Evolutionary conservation across 371 early-diverging fungal species (phyloP), one percentile per base, ranked within the genome.

Genomic region (Rhizopus delemar): DNA sequence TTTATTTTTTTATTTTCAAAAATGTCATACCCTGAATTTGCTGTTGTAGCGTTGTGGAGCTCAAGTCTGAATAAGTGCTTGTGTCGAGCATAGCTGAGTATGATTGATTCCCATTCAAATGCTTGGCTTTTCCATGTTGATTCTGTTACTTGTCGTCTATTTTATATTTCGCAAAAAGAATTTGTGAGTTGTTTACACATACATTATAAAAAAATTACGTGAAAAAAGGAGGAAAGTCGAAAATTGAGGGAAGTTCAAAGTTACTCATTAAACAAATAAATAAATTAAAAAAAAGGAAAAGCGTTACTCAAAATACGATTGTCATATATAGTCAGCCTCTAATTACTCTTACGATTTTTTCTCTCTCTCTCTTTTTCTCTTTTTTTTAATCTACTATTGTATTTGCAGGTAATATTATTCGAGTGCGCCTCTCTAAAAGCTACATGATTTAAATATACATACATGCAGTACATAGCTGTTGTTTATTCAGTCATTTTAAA

Each of bases 221-320:
- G 80, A 85, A 95, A 71, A 95, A 91, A 3, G 95, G 95, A 6
- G 94, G 92, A 62, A 95, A 95, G 74, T 80, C 81, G 80, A 93
- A 84, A 60, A 93, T 86, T 51, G 86, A 74, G 16, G 95, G 94
- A 62, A 90, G 90, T 62, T 78, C 66, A 67, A 87, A 89, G 36
- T 61, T 62, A 3, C 66, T 57, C 61, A 59, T 59, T 48, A 48
- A 7, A 48, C 15, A 29, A 28, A 12, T 9, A 15, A n/a, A n/a
- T 4, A 51, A 15, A 16, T 8, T n/a, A 51, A 51, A 35, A 51
- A 51, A 39, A 29, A 39, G 28, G 15, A 7, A 51, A 15, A 33
- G 35, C 13, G 8, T 13, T 11, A 13, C 39, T 6, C 39, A 38
- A 22, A 22, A 1, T 22, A 22, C 22, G 22, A 22, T 22, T 22